Conservation (phyloP, 106 monocot species). For the Dactylorhiza incarnata region DNA sequence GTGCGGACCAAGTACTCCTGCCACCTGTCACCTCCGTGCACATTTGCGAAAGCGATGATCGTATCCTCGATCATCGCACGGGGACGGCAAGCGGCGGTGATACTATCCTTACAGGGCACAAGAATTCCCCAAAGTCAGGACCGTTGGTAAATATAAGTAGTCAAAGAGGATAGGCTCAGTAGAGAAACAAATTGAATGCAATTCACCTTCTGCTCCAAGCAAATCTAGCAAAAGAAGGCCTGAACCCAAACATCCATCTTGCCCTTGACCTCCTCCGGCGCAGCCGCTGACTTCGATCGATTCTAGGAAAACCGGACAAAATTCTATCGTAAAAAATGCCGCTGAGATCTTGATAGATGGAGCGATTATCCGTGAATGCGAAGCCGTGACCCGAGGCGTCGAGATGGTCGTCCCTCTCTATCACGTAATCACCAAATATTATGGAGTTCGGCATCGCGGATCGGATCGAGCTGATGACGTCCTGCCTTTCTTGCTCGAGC, state of each 20-base stretch:
- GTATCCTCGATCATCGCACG: too few species aligned
- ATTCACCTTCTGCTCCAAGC: not conserved
- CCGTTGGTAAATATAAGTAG: too few species aligned
- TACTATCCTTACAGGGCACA: too few species aligned
- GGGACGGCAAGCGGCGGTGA: too few species aligned
- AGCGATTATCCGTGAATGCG: not conserved
- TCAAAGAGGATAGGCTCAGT: too few species aligned
- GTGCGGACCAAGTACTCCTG: too few species aligned
- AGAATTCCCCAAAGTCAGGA: too few species aligned
- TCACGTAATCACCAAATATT: conserved; percentile 3
- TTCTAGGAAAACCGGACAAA: not conserved
- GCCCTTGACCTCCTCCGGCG: not conserved
- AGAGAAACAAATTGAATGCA: too few species aligned
- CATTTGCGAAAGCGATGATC: too few species aligned
- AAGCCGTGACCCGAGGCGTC: not conserved
- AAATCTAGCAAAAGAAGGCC: not conserved
- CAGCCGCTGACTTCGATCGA: not conserved
- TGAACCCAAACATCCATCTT: not conserved
- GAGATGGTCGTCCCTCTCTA: not conserved
- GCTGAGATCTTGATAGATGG: not conserved
- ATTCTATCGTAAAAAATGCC: not conserved
- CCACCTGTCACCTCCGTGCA: too few species aligned
- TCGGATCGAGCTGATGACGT: not conserved
- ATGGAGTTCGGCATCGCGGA: not conserved
- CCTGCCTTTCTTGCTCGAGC: conserved; percentile 2